Conservation (phyloP, 139 green algal species). For the Spirogloea muscicola region DNA sequence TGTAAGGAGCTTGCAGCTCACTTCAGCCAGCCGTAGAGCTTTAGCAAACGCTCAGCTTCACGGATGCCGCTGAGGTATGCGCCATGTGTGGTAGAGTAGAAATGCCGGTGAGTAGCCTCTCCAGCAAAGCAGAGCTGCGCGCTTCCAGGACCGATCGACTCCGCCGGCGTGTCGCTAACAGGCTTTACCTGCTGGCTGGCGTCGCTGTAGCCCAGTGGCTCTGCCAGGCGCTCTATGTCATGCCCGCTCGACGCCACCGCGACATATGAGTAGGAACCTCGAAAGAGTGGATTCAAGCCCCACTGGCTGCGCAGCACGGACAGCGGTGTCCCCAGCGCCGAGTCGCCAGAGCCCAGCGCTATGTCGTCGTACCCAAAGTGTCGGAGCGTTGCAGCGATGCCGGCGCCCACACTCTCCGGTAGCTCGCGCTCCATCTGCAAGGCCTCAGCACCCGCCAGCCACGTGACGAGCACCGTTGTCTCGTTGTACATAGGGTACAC, state of each 20-base stretch:
- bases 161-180: not conserved
- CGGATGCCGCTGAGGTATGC: constrained; percentile 74
- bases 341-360: too few species aligned
- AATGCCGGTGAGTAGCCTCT: constrained; percentile 74
- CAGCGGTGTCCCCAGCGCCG: too few species aligned
- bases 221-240: constrained; percentile 69
- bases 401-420: not conserved
- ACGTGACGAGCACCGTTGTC: constrained; percentile 26
- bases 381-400: not conserved
- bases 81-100: constrained; percentile 95
- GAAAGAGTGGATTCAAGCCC: constrained; percentile 69
- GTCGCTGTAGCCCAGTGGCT: too few species aligned
- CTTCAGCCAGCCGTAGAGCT: constrained; percentile 19
- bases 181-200: not conserved
- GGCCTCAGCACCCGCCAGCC: constrained; percentile 23
- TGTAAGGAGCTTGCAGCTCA: too few species aligned
- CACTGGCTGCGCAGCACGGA: constrained; percentile 70
- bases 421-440: constrained; percentile 16
- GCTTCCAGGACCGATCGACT: not conserved
- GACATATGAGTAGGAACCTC: constrained; percentile 84
- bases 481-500: constrained; percentile 27
- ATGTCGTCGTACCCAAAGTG: too few species aligned
- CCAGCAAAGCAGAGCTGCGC: constrained; percentile 48
- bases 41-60: constrained; percentile 52
- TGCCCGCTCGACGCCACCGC: constrained; percentile 65